Conservation (phyloP, 495 filamentous ascomycete species). For the Hyaloscypha finlandica region DNA sequence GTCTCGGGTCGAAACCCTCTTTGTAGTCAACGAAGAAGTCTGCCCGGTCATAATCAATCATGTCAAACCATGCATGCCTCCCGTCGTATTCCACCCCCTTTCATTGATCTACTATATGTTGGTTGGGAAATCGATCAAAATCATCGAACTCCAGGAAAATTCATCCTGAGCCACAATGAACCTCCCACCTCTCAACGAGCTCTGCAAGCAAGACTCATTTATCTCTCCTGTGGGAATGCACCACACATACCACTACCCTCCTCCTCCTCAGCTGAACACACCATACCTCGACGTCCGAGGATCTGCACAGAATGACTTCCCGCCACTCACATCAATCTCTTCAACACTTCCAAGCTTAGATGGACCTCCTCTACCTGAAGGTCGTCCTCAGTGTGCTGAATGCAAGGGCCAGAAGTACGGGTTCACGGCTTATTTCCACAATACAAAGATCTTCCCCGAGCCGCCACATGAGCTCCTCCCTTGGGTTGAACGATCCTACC, state of each 20-base stretch:
- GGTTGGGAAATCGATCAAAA: neutral
- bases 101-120: neutral
- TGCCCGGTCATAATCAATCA: neutral
- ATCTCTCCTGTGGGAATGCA: neutral
- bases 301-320: neutral
- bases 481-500: slow-evolving; percentile 22
- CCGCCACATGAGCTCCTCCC: slow-evolving; percentile 24
- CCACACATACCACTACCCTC: neutral
- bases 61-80: neutral
- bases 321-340: neutral
- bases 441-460: slow-evolving; percentile 15
- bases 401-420: slow-evolving; percentile 27
- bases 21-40: neutral
- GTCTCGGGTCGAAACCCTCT: too few species aligned
- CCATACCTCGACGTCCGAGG: neutral
- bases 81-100: neutral
- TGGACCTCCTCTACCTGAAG: neutral
- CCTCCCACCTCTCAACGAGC: neutral
- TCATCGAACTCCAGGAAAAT: neutral
- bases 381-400: slow-evolving; percentile 6
- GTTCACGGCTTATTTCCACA: slow-evolving; percentile 31
- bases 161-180: neutral
- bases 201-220: neutral
- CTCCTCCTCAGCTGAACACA: neutral
- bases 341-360: neutral